These are phyloP conservation scores for Boletus fagicola DNA, from an alignment of 768 basidiomycete species.

Conservation along the genomic window DNA sequence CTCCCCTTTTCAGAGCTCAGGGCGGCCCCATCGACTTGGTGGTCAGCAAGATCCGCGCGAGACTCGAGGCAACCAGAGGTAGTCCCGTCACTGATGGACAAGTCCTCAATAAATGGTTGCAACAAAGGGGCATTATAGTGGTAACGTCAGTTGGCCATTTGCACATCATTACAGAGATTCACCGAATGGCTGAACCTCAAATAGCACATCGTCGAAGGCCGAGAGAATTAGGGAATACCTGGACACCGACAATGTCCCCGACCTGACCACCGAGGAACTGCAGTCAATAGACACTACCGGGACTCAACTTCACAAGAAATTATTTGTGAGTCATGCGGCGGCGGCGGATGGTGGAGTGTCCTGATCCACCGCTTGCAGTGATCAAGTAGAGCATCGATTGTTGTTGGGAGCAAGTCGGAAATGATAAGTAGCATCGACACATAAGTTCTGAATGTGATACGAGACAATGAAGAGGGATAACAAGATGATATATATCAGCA, in stretches of 20 bases:
- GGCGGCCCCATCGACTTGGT: not conserved
- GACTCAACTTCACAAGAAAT: not conserved
- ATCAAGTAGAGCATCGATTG: not conserved
- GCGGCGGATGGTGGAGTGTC: not conserved
- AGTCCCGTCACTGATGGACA: constrained; percentile 3
- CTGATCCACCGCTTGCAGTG: not conserved
- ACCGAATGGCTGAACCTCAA: not conserved
- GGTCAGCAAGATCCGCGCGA: not conserved
- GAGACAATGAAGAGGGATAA: not conserved
- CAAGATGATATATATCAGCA: not conserved
- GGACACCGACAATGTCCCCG: not conserved
- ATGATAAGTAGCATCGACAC: not conserved
- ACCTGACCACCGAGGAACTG: constrained; percentile 5
- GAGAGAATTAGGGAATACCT: not conserved
- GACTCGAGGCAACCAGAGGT: not conserved
- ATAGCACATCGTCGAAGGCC: not conserved
- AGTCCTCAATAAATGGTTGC: not conserved
- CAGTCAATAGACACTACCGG: not conserved
- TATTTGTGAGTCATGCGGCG: not conserved
- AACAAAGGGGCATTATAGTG: constrained; percentile 2
- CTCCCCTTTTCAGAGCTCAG: not conserved
- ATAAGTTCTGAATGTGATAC: not conserved
- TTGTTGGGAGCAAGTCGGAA: not conserved
- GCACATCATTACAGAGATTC: not conserved
- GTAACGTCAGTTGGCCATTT: not conserved